Evolutionary conservation across 345 rosid species (phyloP), one percentile per base, ranked within the genome.

Genomic region (Eucalyptus tenuipes): DNA sequence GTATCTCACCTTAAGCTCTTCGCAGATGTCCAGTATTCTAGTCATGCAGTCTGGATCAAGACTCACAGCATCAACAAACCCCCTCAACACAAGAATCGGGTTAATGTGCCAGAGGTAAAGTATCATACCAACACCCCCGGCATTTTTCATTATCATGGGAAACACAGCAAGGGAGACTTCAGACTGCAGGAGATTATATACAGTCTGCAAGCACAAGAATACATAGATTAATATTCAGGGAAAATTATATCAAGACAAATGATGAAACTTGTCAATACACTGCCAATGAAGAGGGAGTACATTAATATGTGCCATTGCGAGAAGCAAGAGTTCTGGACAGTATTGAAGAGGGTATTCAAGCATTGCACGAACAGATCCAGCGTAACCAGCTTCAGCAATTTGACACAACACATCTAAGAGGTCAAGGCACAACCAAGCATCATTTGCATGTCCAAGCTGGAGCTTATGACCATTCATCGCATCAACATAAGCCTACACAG

Each of bases 361-460:
- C 94, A 98, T 90, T 64, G 92, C 90, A 85, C 92, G 94, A 88
- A 97, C 95, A 90, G 91, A 88, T 90, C 89, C 92, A 89, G 96
- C 90, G 84, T 96, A 96, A 87, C 99, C 99, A 91, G 93, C 94
- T 93, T 98, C 99, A 87, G 98, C 96, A 86, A 98, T 93, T 92
- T 98, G 96, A 91, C 99, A 96, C 64, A 98, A 93, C 89, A 96
- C 94, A 85, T 95, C 95, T 89, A 96, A 87, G 89, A 98, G 98
- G 91, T 98, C 99, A 44, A 98, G 96, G 90, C 98, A 97, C 89
- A 95, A 89, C 98, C 98, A 96, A n/a, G 98, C 98, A 89, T 94
- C 95, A 93, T 97, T 96, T 85, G 95, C 91, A 89, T 94, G 93
- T 86, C 95, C 99, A 90, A 89, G 89, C 89, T 94, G 97, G 91